phyloP scores from a whole-genome alignment of 2,329 filamentous ascomycete genomes.

The Xylaria sp. region DNA sequence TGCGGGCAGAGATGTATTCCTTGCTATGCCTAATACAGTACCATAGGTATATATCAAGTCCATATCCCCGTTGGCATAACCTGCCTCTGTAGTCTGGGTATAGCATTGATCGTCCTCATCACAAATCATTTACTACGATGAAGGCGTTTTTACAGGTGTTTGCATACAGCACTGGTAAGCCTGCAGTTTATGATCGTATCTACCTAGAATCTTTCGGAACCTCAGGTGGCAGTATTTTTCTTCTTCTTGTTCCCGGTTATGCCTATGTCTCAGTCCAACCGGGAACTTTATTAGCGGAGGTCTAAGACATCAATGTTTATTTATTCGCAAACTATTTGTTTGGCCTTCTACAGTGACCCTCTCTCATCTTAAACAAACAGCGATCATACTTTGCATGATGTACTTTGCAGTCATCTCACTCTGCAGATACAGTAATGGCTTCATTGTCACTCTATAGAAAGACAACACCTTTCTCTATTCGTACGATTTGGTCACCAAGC shows the following conservation, averaged over 20 bases:
- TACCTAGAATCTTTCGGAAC: not conserved
- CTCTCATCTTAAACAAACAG: not conserved
- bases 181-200: not conserved
- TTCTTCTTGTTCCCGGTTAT: not conserved
- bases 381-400: not conserved
- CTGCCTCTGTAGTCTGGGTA: not conserved
- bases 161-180: not conserved
- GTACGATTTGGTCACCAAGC: not conserved
- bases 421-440: slow-evolving; percentile 5
- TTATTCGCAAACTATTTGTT: slow-evolving; percentile 13
- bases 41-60: not conserved
- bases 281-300: not conserved
- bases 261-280: not conserved
- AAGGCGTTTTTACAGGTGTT: not conserved
- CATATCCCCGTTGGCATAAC: not conserved
- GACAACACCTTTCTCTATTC: slow-evolving; percentile 19
- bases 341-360: slow-evolving; percentile 1
- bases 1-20: not conserved
- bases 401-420: not conserved
- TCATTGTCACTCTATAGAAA: slow-evolving; percentile 15
- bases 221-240: not conserved
- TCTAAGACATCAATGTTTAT: slow-evolving; percentile 33
- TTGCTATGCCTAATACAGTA: not conserved
- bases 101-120: slow-evolving; percentile 5
- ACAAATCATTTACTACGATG: not conserved